Evolutionary conservation across 306 rosid species (phyloP), one percentile per base, ranked within the genome.

Genomic region (Castanea crenata): DNA sequence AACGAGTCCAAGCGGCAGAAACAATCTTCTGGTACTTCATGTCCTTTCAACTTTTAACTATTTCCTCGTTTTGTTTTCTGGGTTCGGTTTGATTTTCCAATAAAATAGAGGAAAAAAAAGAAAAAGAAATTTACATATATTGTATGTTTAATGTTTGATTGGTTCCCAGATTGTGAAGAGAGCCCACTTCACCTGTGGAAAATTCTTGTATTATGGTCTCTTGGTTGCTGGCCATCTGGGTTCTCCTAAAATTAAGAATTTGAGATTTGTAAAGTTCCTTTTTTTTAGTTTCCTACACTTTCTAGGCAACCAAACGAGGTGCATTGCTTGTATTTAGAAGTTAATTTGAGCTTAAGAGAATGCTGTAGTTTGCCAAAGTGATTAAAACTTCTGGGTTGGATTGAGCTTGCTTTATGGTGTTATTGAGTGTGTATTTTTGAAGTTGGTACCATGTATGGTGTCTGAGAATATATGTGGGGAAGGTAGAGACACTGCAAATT

Each of bases 1-100:
- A 62, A 59, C 46, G 62, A 77, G 77, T 73, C 82, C 6, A 56
- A 68, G 35, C 78, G 80, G 31, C 55, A 29, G 51, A 81, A 58
- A 55, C 38, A 78, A 59, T 74, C 83, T 52, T 78, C 88, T 19
- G 85, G 85, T 85, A 81, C 69, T 19, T 72, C 76, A 19, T 16
- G 23, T 44, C 54, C 52, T 1, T 71, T 7, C 11, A 41, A 16
- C 20, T 15, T 23, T n/a, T 41, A 27, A 14, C 61, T 25, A 13
- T 46, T 18, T 31, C 25, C 3, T 69, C 5, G n/a, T 56, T 13
- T 10, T 61, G 6, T 38, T 55, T 57, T 71, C 5, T 25, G 61
- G 64, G 51, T 2, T 38, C 18, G 41, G 83, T 67, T 76, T 21
- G 63, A 35, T 46, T 18, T 63, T 15, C 18, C 23, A 7, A 4